These are phyloP conservation scores for Lasiodiplodia hormozganensis DNA, from an alignment of 2,329 filamentous ascomycete species.

Conservation along the genomic window DNA sequence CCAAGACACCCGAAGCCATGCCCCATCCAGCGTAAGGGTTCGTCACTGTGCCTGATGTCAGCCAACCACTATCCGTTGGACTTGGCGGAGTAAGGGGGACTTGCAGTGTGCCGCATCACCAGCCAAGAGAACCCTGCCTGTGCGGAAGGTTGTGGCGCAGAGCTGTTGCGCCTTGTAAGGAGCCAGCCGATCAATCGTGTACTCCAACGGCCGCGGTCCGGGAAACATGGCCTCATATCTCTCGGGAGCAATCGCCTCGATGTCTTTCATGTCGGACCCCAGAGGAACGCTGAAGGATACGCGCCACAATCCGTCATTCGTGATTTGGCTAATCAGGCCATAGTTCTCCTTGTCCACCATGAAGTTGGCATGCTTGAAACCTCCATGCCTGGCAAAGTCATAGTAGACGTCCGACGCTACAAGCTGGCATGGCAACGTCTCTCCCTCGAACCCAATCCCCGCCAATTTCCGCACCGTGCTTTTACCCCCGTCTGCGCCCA, in stretches of 20 bases:
- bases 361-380: constrained; percentile 47
- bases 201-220: constrained; percentile 35
- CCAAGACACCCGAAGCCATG: constrained; percentile 44
- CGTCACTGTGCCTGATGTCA: constrained; percentile 36
- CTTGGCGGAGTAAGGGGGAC: constrained; percentile 16
- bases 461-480: constrained; percentile 32
- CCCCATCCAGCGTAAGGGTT: constrained; percentile 48
- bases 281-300: constrained; percentile 49
- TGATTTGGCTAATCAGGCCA: constrained; percentile 46
- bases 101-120: constrained; percentile 50
- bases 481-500: constrained; percentile 43
- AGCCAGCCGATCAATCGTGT: constrained; percentile 45
- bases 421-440: constrained; percentile 46
- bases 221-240: constrained; percentile 44
- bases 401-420: constrained; percentile 49
- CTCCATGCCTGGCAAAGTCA: constrained; percentile 46
- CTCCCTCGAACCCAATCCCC: constrained; percentile 39
- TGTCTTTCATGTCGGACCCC: constrained; percentile 33
- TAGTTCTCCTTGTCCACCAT: constrained; percentile 48
- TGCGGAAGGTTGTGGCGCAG: constrained; percentile 41
- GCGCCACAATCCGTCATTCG: constrained; percentile 46
- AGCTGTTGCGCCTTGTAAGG: constrained; percentile 52
- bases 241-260: constrained; percentile 37
- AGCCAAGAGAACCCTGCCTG: constrained; percentile 44
- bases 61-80: background rate